Conservation (phyloP, 2,329 filamentous ascomycete genomes). For the Neurospora crassa region DNA sequence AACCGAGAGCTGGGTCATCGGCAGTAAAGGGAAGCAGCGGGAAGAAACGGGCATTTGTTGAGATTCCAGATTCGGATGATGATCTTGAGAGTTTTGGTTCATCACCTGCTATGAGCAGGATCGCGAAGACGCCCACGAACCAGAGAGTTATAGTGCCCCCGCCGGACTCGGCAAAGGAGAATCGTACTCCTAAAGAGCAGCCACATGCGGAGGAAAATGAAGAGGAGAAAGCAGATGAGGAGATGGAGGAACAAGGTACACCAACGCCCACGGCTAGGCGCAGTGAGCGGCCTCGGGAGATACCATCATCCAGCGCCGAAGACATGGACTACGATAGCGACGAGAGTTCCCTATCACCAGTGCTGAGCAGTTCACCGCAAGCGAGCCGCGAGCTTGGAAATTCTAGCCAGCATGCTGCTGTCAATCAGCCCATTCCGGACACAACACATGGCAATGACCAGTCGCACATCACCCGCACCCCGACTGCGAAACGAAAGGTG, state of each 20-base stretch:
- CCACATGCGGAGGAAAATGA: background rate
- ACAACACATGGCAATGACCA: background rate
- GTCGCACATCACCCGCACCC: background rate
- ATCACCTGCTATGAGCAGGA: conserved; percentile 6
- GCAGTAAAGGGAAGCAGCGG: background rate
- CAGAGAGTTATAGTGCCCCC: background rate
- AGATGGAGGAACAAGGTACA: conserved; percentile 5
- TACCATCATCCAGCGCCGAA: background rate
- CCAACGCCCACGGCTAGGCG: conserved; percentile 6
- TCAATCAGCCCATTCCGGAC: background rate
- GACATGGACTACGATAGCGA: background rate
- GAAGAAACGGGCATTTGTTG: conserved; percentile 14
- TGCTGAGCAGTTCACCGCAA: background rate
- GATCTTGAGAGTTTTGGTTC: conserved; percentile 24
- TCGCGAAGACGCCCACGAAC: background rate
- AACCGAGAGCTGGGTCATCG: background rate
- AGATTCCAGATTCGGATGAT: conserved; percentile 43
- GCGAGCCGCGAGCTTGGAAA: background rate
- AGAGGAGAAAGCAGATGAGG: conserved; percentile 2
- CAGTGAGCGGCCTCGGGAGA: background rate
- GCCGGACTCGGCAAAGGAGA: conserved; percentile 13
- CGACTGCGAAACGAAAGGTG: background rate
- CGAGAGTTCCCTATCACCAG: background rate
- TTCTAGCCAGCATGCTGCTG: background rate
- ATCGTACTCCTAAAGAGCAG: conserved; percentile 1